Evolutionary conservation across 371 early-diverging fungal species (phyloP), one percentile per base, ranked within the genome.

Genomic region (Mucor saturninus): DNA sequence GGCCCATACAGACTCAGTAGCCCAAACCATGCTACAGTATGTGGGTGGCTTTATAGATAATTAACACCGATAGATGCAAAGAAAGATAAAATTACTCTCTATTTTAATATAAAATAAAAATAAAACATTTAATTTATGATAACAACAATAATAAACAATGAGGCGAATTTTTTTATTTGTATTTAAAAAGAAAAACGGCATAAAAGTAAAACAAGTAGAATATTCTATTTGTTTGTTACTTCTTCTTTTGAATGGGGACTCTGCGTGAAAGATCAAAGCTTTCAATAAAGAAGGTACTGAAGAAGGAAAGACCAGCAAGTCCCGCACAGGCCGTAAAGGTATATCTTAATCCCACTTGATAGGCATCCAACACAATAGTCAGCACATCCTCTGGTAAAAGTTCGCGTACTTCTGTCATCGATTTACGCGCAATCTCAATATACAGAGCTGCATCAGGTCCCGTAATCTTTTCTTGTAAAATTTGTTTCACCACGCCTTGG

Each of bases 241-340:
- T 39, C 46, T 30, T 29, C 10, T 42, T 52, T 6, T 15, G 53
- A 3, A 40, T 21, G 11, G 26, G 26, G 5, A 42, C 43, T 60
- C 69, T 78, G 45, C 75, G 80, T n/a, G 74, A 71, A 31, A 84
- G 65, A 14, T 79, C 81, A 51, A 77, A 73, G 38, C 75, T 76
- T 65, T 83, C 67, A 35, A 86, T 79, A 40, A 84, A 85, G n/a
- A 84, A 49, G 1, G 82, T 56, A 0, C 80, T 65, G 4, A 85
- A 32, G 14, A 86, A 55, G 4, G 76, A 45, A 59, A 73, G 50
- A 39, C 64, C 4, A 54, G 76, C 67, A 54, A 83, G 69, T 32
- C 67, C 32, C 55, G 72, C 39, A 58, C 69, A 71, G 37, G 74
- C 21, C 35, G 56, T 26, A 60, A 77, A 69, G 6, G 83, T 64